phyloP scores from a whole-genome alignment of 2,329 filamentous ascomycete species.

The Fusarium compactum region DNA sequence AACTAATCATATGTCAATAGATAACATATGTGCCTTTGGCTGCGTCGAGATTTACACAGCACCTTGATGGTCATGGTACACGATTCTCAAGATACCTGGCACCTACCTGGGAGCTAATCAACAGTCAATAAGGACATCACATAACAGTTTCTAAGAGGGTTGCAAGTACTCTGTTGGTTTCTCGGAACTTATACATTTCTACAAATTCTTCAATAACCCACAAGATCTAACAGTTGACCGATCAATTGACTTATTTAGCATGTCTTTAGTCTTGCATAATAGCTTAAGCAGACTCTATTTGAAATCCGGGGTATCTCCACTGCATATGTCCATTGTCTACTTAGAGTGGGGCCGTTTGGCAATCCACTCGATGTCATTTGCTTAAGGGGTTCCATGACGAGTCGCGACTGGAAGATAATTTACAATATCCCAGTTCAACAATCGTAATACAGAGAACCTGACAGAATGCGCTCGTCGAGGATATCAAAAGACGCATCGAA shows the following conservation, averaged over 20 bases:
- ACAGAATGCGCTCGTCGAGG: constrained; percentile 67
- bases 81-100: not conserved
- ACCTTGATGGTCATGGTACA: constrained; percentile 12
- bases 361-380: constrained; percentile 21
- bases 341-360: constrained; percentile 22
- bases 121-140: not conserved
- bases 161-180: not conserved
- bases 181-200: not conserved
- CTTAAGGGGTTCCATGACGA: constrained; percentile 19
- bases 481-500: constrained; percentile 70
- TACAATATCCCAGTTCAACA: not conserved
- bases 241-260: not conserved
- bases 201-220: no score
- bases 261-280: not conserved
- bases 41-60: not conserved
- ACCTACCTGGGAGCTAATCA: not conserved
- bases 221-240: not conserved
- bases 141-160: not conserved
- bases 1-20: not conserved
- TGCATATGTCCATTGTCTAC: constrained; percentile 1
- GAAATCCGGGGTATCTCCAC: constrained; percentile 36
- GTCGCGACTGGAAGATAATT: constrained; percentile 17
- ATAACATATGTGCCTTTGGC: not conserved
- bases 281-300: constrained; percentile 8
- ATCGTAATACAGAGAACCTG: not conserved